Percentiles rank a stretch among this genome's conserved stretches.
phyloP scores from a whole-genome alignment of 805 yeast genomes.

The Blastobotrys mokoenaii region DNA sequence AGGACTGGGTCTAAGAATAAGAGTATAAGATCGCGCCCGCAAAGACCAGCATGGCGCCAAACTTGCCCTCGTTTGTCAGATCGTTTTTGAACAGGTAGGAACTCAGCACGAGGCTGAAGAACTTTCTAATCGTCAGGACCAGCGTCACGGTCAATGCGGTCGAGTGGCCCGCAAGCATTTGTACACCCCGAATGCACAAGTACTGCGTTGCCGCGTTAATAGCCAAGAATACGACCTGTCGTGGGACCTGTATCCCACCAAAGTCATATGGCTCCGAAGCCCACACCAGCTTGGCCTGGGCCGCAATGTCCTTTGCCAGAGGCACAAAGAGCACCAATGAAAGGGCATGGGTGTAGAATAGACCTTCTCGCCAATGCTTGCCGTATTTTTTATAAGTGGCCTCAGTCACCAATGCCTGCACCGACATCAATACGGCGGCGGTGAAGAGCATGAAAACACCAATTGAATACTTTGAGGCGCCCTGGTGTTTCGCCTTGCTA shows the following conservation, averaged over 20 bases:
- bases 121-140: constrained; percentile 52
- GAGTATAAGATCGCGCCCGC: constrained; percentile 45
- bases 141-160: constrained; percentile 59
- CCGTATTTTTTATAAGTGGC: constrained; percentile 42
- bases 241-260: constrained; percentile 19
- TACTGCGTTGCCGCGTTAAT: constrained; percentile 47
- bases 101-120: constrained; percentile 50
- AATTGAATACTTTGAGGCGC: constrained; percentile 12
- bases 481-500: background rate
- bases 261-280: constrained; percentile 11
- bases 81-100: constrained; percentile 42
- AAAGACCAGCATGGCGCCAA: constrained; percentile 47
- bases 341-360: constrained; percentile 52
- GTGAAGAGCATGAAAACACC: constrained; percentile 37
- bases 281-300: constrained; percentile 24
- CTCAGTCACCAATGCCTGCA: constrained; percentile 54
- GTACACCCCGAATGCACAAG: constrained; percentile 62
- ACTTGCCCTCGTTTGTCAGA: constrained; percentile 31
- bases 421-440: constrained; percentile 44
- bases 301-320: constrained; percentile 26
- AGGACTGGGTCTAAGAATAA: background rate
- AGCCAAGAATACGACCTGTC: constrained; percentile 27
- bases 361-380: constrained; percentile 53
- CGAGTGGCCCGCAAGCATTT: constrained; percentile 46
- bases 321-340: constrained; percentile 46